Percentiles rank a stretch among this genome's conserved stretches.
These are phyloP conservation scores for Galeopsis tetrahit DNA, from an alignment of 257 asterid genomes.

Conservation along the genomic window DNA sequence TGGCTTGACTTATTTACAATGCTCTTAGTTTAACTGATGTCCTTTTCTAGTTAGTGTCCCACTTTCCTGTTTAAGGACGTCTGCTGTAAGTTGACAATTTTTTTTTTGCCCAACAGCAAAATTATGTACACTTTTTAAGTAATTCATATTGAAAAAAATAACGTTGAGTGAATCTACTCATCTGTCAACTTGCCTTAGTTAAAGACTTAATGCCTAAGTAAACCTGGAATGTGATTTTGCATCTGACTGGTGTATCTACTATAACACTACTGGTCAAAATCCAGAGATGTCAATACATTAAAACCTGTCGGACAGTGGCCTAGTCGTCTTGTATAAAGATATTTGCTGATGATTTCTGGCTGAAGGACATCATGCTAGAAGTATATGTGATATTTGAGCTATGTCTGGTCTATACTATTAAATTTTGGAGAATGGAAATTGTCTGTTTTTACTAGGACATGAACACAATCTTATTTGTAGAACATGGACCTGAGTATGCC, in stretches of 20 bases:
- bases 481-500: background rate
- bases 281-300: background rate
- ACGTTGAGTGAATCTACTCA: background rate
- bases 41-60: background rate
- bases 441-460: conserved; percentile 5
- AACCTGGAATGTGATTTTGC: background rate
- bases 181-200: conserved; percentile 1
- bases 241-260: background rate
- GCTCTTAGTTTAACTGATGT: background rate
- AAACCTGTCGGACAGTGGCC: conserved; percentile 9
- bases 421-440: background rate
- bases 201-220: background rate
- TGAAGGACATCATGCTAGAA: conserved; percentile 2
- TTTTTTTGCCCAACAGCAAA: background rate
- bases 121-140: background rate
- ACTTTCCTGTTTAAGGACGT: background rate
- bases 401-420: background rate
- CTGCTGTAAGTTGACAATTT: background rate
- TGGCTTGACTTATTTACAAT: background rate
- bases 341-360: background rate
- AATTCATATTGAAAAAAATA: background rate
- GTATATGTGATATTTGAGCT: background rate
- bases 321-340: background rate
- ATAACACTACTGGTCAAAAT: background rate
- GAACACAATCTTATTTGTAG: background rate